phyloP scores from a whole-genome alignment of 257 asterid genomes.

The Haberlea rhodopensis region DNA sequence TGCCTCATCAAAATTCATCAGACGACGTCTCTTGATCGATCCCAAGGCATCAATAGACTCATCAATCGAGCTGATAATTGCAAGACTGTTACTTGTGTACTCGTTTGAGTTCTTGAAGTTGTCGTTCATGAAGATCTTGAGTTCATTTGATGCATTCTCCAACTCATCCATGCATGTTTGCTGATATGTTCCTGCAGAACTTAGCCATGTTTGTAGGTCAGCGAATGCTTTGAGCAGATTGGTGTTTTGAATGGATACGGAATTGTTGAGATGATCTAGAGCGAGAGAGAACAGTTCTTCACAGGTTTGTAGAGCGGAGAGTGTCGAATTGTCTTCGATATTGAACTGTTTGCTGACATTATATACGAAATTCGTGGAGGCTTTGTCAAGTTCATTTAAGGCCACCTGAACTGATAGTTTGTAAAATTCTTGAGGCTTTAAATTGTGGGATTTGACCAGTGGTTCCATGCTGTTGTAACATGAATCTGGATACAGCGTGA shows the following conservation, averaged over 20 bases:
- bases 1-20: constrained; percentile 41
- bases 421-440: constrained; percentile 46
- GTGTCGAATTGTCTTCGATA: constrained; percentile 35
- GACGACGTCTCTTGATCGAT: constrained; percentile 41
- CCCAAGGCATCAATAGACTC: constrained; percentile 36
- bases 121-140: constrained; percentile 14
- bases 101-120: constrained; percentile 47
- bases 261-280: constrained; percentile 53
- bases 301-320: constrained; percentile 46
- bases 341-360: constrained; percentile 30
- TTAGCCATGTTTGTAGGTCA: constrained; percentile 73
- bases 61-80: constrained; percentile 45
- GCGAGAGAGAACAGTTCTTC: constrained; percentile 52
- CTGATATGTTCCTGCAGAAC: constrained; percentile 72
- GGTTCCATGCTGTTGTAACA: constrained; percentile 52
- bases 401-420: constrained; percentile 50
- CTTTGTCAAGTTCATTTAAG: constrained; percentile 44
- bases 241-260: constrained; percentile 34
- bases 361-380: constrained; percentile 33
- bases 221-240: constrained; percentile 32
- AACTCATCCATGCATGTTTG: constrained; percentile 70
- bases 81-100: constrained; percentile 71
- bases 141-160: constrained; percentile 14
- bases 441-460: constrained; percentile 29
- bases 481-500: constrained; percentile 52